Base-by-base conservation (phyloP, 148 eudicot genomes). In the Amaranthus hypochondriacus region DNA sequence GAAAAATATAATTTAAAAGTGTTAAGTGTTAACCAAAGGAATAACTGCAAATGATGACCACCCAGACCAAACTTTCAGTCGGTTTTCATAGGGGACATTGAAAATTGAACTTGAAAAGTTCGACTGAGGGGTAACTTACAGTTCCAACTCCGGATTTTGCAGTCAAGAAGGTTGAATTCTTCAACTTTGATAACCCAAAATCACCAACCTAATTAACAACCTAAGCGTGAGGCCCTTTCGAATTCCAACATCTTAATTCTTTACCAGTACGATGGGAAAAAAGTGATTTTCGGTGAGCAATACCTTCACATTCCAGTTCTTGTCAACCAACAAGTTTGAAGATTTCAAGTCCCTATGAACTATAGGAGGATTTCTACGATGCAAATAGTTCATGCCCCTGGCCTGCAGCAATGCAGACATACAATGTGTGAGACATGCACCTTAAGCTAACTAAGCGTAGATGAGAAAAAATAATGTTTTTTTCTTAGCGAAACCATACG, bases 361-460 rank as follows among this genome's bases (percentile, higher is more conserved):
- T 64, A 92, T 90, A 10, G 97, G 97, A n/a, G 97, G 96, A 79
- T 88, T 86, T 77, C 96, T 81, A 68, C 84, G 92, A 77, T 92
- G 98, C 84, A 92, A 83, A 82, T 92, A 92, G 76, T 90, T 90
- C 98, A 92, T 90, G 47, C 96, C 98, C 74, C 92, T 87, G 14
- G 92, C 93, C 98, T 90, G 84, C 75, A 81, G 73, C 54, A 75
- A 77, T 8, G 9, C 18, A 62, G 58, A 28, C 39, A 28, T 28
- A 28, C 10, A 53, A 73, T 46, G 65, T 10, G 14, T 18, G 39
- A 60, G 46, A 74, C 43, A 56, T 70, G 42, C n/a, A 47, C 42
- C 14, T 2, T 6, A 18, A 53, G 9, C 15, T 12, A 52, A 10
- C 59, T 15, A 77, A 61, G 52, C 56, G 21, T 4, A 47, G 15